These are phyloP conservation scores for Hypomontagnella submonticulosa DNA, from an alignment of 495 filamentous ascomycete genomes.

Conservation along the genomic window DNA sequence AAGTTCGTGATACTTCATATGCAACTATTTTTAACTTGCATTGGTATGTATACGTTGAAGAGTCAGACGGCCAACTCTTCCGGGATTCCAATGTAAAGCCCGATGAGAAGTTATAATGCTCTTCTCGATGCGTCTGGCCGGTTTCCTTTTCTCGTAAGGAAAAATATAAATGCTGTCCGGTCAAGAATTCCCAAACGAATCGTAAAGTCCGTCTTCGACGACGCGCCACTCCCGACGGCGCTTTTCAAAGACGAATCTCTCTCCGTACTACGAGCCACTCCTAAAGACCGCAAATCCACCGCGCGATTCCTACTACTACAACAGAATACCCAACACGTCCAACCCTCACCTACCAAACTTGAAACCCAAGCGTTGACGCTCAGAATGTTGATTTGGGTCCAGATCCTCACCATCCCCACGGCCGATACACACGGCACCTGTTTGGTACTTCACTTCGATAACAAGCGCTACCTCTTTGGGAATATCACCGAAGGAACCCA, in stretches of 20 bases:
- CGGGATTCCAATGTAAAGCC: slow-evolving; percentile 5
- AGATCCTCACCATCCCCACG: slow-evolving; percentile 85
- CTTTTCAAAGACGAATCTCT: slow-evolving; percentile 1
- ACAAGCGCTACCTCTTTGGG: slow-evolving; percentile 88
- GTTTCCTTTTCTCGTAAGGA: neutral
- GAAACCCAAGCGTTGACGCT: neutral
- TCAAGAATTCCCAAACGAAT: neutral
- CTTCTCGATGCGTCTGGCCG: neutral
- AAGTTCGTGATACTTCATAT: neutral
- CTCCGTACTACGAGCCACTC: slow-evolving; percentile 13
- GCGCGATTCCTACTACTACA: slow-evolving; percentile 12
- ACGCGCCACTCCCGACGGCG: slow-evolving; percentile 14
- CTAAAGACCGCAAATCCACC: neutral
- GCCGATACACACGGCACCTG: slow-evolving; percentile 87
- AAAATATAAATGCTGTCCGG: slow-evolving; percentile 10
- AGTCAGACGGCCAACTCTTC: neutral
- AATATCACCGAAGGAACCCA: slow-evolving; percentile 86
- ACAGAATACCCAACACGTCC: neutral
- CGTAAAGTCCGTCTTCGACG: slow-evolving; percentile 10
- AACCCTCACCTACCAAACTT: neutral
- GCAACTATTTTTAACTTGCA: neutral
- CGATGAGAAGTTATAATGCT: slow-evolving; percentile 13
- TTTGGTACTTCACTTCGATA: slow-evolving; percentile 79
- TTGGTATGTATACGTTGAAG: slow-evolving; percentile 5
- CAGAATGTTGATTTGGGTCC: slow-evolving; percentile 75